These are phyloP conservation scores for Spiromastix sp. DNA, from an alignment of 2,329 filamentous ascomycete species.

Conservation along the genomic window DNA sequence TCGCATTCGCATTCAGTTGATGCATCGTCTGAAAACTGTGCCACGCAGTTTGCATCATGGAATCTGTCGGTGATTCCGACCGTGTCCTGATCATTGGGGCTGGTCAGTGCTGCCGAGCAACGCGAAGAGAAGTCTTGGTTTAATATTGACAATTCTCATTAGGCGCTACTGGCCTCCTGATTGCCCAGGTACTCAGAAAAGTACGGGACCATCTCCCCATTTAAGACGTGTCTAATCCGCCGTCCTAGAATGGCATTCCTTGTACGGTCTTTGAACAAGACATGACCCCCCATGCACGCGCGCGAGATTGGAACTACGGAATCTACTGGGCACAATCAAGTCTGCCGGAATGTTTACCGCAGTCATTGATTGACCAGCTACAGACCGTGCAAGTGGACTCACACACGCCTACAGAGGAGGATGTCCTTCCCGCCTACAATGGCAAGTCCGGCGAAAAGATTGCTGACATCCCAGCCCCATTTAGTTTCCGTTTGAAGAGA, in stretches of 20 bases:
- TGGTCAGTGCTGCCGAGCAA: background rate
- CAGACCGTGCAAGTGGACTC: conserved; percentile 17
- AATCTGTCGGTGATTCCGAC: too few relatives aligned
- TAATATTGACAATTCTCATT: background rate
- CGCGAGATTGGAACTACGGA: conserved; percentile 24
- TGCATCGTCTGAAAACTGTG: too few relatives aligned
- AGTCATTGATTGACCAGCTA: conserved; percentile 15
- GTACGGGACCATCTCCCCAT: too few relatives aligned
- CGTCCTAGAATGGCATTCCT: conserved; percentile 13
- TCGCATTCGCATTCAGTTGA: too few relatives aligned
- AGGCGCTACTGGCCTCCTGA: conserved; percentile 9
- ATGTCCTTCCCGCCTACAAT: conserved; percentile 17
- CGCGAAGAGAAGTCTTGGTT: background rate
- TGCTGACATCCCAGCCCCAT: conserved; percentile 17
- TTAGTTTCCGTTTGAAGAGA: conserved; percentile 17
- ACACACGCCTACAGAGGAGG: conserved; percentile 14
- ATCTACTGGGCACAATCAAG: conserved; percentile 24
- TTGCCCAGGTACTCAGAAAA: conserved; percentile 9
- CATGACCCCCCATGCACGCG: conserved; percentile 14
- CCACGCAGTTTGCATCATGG: too few relatives aligned
- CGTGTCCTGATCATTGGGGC: conserved; percentile 8
- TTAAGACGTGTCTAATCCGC: background rate
- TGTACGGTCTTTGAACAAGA: conserved; percentile 24
- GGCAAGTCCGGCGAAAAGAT: conserved; percentile 17
- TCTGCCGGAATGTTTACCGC: conserved; percentile 20